Evolutionary conservation across 1,139 yeast genomes (phyloP), one percentile per base, ranked within the genome.

Genomic region (Kodamaea sp.): DNA sequence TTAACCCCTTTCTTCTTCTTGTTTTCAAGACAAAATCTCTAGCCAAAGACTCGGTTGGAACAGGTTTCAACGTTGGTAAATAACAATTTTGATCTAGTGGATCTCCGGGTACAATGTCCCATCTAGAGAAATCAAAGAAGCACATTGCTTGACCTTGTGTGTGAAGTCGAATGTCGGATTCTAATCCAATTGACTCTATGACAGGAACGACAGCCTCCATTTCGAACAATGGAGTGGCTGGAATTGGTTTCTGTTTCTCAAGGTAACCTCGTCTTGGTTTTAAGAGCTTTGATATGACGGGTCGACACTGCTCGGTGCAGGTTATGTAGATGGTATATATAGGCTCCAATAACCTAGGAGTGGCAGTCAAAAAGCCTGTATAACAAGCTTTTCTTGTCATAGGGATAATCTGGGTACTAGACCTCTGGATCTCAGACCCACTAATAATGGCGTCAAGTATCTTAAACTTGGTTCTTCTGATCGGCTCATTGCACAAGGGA

Each of bases 1-100:
- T 67, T 39, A 81, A 57, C 0, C 97, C 97, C 56, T 89, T 90
- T 46, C 97, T 73, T 47, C 80, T 78, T 54, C 99, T 73, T 0
- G 97, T 89, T 59, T 94, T 94, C 60, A 86, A 63, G 28, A 89
- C 83, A 51, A 90, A 88, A 58, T 94, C 98, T 40, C 98, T 69
- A 0, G 96, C 92, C 44, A 90, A 63, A 1, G 85, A 80, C 15
- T 69, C 67, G 1, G 68, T 60, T 3, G 83, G 81, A 1, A 92
- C 96, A 0, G 96, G 86, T 46, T 79, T 79, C 52, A 92, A 67
- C 25, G 80, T 73, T 7, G 89, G 89, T 27, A 88, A 72, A 34
- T 63, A 66, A 11, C 77, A 77, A 18, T 75, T 73, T 16, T 63
- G 61, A 55, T 90, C 96, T 47, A 90, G 57, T 4, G 97, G 97